Percentiles rank a stretch among this genome's conserved stretches.
These are phyloP conservation scores for Xerophyta viscosa DNA, from an alignment of 106 monocot species.

Conservation along the genomic window DNA sequence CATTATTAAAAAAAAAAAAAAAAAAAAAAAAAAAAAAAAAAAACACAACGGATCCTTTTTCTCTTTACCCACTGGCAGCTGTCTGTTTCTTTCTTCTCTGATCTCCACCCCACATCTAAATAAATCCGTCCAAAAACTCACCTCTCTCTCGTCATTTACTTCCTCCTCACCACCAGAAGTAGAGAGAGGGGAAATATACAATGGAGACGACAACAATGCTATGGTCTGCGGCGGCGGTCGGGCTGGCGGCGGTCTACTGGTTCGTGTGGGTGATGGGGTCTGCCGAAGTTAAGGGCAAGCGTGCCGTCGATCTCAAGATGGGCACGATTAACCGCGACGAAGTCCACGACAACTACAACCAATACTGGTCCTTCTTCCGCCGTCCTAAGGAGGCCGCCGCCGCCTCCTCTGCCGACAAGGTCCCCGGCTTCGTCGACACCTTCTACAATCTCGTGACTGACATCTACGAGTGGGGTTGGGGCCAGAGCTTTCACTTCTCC, in stretches of 20 bases:
- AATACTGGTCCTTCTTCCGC: slow-evolving; percentile 86
- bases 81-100: too few species aligned
- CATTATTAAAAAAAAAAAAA: too few species aligned
- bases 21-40: too few species aligned
- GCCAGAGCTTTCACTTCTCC: slow-evolving; percentile 81
- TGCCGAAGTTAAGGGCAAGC: slow-evolving; percentile 77
- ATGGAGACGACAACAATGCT: slow-evolving; percentile 31
- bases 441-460: slow-evolving; percentile 87
- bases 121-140: too few species aligned
- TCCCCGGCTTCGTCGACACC: slow-evolving; percentile 76
- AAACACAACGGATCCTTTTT: too few species aligned
- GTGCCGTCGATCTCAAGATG: slow-evolving; percentile 64
- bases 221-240: slow-evolving; percentile 29
- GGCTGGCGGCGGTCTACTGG: slow-evolving; percentile 48
- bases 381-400: slow-evolving; percentile 51
- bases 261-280: slow-evolving; percentile 80
- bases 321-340: slow-evolving; percentile 52
- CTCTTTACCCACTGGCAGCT: too few species aligned
- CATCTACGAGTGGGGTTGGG: slow-evolving; percentile 91
- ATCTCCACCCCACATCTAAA: too few species aligned
- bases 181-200: neutral
- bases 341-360: slow-evolving; percentile 62
- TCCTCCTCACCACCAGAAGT: neutral
- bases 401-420: slow-evolving; percentile 37
- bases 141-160: slow-evolving; percentile 1